A percentile compares a stretch with the other conserved stretches of the same genome.
Conservation (phyloP, 2,329 filamentous ascomycete species). For the Capronia coronata region DNA sequence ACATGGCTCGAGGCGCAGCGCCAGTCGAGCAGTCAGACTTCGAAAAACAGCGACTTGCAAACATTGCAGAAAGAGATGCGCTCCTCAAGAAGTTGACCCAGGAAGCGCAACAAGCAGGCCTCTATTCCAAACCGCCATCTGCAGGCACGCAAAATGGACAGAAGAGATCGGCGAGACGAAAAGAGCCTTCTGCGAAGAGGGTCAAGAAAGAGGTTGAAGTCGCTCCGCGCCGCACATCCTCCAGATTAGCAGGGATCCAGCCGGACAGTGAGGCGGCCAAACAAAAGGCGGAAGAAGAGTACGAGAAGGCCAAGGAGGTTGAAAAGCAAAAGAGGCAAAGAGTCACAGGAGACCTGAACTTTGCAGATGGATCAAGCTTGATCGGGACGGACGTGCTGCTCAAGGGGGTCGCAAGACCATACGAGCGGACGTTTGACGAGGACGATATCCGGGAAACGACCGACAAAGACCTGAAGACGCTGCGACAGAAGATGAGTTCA, state of each 20-base stretch:
- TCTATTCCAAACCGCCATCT: conserved; percentile 50
- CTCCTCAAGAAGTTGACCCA: conserved; percentile 69
- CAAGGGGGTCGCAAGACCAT: conserved; percentile 66
- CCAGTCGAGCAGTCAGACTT: conserved; percentile 65
- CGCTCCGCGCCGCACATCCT: conserved; percentile 54
- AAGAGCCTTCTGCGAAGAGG: conserved; percentile 43
- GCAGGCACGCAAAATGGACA: conserved; percentile 42
- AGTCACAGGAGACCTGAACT: conserved; percentile 60
- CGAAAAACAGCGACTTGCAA: conserved; percentile 75
- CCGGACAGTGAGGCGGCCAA: conserved; percentile 63
- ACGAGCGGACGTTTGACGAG: conserved; percentile 77
- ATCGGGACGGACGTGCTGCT: conserved; percentile 54
- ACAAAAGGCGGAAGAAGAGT: conserved; percentile 61
- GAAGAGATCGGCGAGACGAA: conserved; percentile 40
- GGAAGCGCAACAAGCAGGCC: conserved; percentile 61
- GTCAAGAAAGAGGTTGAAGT: conserved; percentile 57
- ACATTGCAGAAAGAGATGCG: conserved; percentile 79
- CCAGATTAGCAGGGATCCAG: conserved; percentile 55
- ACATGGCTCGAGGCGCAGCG: conserved; percentile 17
- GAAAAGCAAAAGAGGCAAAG: conserved; percentile 58
- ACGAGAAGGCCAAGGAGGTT: conserved; percentile 50
- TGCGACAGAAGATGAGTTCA: conserved; percentile 70
- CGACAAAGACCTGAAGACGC: conserved; percentile 64
- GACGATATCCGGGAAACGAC: conserved; percentile 74
- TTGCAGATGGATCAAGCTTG: conserved; percentile 71